These are phyloP conservation scores for Remersonia thermophila DNA, from an alignment of 2,329 filamentous ascomycete species.

Conservation along the genomic window DNA sequence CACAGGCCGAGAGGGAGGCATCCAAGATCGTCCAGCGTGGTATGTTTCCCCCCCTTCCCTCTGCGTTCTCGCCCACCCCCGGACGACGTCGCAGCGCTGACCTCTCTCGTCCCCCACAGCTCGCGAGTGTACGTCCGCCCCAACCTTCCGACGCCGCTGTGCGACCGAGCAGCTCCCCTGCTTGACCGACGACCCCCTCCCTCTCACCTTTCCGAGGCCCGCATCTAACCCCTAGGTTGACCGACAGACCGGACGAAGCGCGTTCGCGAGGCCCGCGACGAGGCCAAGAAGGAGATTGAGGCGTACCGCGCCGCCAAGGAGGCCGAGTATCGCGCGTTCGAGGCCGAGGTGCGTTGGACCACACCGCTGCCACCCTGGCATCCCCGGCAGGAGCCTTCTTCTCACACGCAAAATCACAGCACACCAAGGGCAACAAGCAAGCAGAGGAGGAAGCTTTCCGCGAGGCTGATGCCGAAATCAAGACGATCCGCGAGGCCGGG, in stretches of 20 bases:
- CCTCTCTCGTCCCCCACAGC: conserved; percentile 7
- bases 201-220: background rate
- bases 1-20: conserved; percentile 87
- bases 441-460: conserved; percentile 68
- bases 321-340: conserved; percentile 87
- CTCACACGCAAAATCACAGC: too few species aligned
- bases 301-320: conserved; percentile 85
- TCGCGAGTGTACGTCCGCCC: conserved; percentile 13
- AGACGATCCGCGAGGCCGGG: conserved; percentile 69
- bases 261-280: conserved; percentile 89
- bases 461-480: conserved; percentile 69
- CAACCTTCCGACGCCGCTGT: too few species aligned
- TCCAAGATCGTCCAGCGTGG: conserved; percentile 99
- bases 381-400: too few species aligned
- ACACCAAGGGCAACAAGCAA: conserved; percentile 76
- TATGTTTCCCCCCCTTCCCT: conserved; percentile 31
- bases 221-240: background rate
- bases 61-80: too few species aligned
- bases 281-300: conserved; percentile 96
- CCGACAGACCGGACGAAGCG: conserved; percentile 77
- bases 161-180: too few species aligned
- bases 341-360: conserved; percentile 53
- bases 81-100: too few species aligned
- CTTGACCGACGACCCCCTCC: background rate
- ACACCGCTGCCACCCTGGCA: too few species aligned